Evolutionary conservation across 2,329 filamentous ascomycete genomes (phyloP), one percentile per base, ranked within the genome.

Genomic region (Neofusicoccum parvum): DNA sequence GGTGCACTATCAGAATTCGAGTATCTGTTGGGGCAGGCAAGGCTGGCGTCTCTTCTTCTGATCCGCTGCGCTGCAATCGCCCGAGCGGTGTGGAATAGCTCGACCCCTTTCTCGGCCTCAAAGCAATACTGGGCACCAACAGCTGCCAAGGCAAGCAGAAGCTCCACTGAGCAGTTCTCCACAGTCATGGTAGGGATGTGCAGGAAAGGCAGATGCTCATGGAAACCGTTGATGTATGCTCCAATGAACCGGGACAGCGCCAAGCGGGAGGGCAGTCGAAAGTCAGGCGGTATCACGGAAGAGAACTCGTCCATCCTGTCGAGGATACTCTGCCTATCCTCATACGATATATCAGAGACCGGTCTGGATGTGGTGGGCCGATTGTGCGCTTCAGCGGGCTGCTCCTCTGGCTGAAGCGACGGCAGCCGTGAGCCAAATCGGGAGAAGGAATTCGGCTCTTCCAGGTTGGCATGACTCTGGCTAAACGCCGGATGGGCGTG

Each of bases 181-280:
- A 88, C 84, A 1, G 83, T 81, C 53, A 92, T 80, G 0, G 89
- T 91, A 0, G 90, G 87, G 5, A 91, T 78, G 72, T 92, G 90
- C 34, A 92, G 79, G 67, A 92, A 87, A 0, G 85, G 85, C 46
- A 87, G 80, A 67, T 87, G 84, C 32, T 84, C 81, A 65, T 87
- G 82, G 66, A 92, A 91, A 0, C 89, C 88, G 66, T 84, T 86
- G 62, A 91, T 85, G 70, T 91, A 92, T 1, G 88, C 89, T 66
- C 90, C 88, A 37, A 92, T 76, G 68, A 91, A 92, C 39, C 90
- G 80, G 2, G 87, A 88, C 34, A 92, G 74, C 0, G 90, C 90
- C 69, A 91, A 85, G 3, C 89, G 84, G 4, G 89, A 91, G 1
- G 90, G 89, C 58, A 92, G 85, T 3, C 87, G 83, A 69, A 92